phyloP scores from a whole-genome alignment of 768 basidiomycete genomes.

The Tremella yokohamensis region DNA sequence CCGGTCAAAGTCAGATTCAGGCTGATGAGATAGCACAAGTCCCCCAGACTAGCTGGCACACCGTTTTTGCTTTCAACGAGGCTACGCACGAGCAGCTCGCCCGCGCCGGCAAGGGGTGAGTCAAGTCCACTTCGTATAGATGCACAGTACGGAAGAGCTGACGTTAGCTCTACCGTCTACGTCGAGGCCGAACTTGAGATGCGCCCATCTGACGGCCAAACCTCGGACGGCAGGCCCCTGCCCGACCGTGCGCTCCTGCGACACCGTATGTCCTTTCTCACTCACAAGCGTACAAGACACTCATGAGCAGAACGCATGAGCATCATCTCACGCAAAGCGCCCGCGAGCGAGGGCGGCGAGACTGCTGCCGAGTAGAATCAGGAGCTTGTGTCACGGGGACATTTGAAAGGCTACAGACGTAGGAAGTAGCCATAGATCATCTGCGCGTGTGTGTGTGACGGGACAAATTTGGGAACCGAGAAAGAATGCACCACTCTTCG shows the following conservation, averaged over 20 bases:
- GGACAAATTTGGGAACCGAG: too few relatives aligned
- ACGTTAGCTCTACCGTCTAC: conserved; percentile 31
- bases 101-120: conserved; percentile 35
- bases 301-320: conserved; percentile 13
- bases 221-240: conserved; percentile 4
- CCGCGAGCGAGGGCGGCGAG: conserved; percentile 12
- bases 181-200: conserved; percentile 42
- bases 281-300: background rate
- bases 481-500: too few relatives aligned
- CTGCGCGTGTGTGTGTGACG: too few relatives aligned
- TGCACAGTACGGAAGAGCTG: background rate
- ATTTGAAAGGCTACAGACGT: too few relatives aligned
- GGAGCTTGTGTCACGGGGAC: background rate
- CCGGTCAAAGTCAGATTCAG: background rate
- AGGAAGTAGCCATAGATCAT: too few relatives aligned
- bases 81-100: conserved; percentile 16
- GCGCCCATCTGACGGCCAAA: conserved; percentile 11
- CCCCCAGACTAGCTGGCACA: conserved; percentile 34
- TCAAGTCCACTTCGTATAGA: background rate
- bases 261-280: conserved; percentile 22
- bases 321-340: conserved; percentile 23
- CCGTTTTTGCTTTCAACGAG: conserved; percentile 39
- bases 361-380: conserved; percentile 8
- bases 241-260: conserved; percentile 31
- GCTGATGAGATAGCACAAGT: conserved; percentile 7